phyloP scores from a whole-genome alignment of 2,329 filamentous ascomycete genomes.

The Alternaria brassicicola region DNA sequence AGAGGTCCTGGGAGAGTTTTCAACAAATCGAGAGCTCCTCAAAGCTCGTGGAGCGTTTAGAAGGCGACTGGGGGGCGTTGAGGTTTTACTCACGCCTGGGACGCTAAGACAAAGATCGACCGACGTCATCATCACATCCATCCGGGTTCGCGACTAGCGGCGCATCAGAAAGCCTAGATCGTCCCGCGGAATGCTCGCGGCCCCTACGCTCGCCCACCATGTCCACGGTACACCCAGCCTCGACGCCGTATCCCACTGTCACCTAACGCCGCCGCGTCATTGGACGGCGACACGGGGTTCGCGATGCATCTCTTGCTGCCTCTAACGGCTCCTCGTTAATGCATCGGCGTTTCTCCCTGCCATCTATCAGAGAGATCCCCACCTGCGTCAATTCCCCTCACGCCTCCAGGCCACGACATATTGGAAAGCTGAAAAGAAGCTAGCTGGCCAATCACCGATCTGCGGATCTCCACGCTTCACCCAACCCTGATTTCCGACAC shows the following conservation, averaged over 20 bases:
- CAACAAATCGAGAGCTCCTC: constrained; percentile 4
- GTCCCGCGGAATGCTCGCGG: constrained; percentile 6
- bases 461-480: constrained; percentile 6
- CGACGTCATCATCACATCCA: constrained; percentile 23
- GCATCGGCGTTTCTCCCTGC: constrained; percentile 17
- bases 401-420: constrained; percentile 10
- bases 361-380: constrained; percentile 14
- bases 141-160: constrained; percentile 9
- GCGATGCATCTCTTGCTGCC: constrained; percentile 2
- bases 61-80: constrained; percentile 9
- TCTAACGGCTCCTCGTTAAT: constrained; percentile 11
- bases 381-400: constrained; percentile 5
- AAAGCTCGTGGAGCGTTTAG: constrained; percentile 6
- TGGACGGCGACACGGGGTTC: neutral
- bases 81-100: constrained; percentile 21
- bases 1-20: neutral
- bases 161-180: constrained; percentile 18
- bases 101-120: constrained; percentile 25
- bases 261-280: constrained; percentile 4
- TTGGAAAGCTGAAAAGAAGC: constrained; percentile 7
- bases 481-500: constrained; percentile 9
- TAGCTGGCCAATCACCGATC: constrained; percentile 13
- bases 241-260: neutral
- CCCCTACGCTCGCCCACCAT: constrained; percentile 4
- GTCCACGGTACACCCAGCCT: constrained; percentile 8